Evolutionary conservation across 306 rosid species (phyloP).

Genomic region (Psophocarpus tetragonolobus): DNA sequence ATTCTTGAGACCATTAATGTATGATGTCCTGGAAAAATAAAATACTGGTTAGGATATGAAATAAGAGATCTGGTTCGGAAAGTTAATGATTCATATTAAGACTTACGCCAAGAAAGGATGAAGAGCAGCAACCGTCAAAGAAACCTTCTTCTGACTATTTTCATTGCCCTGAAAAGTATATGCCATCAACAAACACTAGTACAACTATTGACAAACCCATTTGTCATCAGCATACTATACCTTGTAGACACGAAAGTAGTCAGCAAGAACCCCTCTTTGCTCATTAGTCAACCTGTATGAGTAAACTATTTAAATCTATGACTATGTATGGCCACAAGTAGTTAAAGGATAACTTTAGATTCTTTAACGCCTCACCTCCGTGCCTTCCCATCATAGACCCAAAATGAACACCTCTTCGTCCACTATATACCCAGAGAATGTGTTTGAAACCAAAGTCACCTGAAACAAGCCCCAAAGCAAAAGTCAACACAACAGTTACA

Average conservation of each 20-base stretch:
- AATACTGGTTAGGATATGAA: slow-evolving; percentile 35
- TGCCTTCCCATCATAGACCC: slow-evolving; percentile 94
- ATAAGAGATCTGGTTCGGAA: slow-evolving; percentile 29
- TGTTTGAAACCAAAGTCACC: slow-evolving; percentile 90
- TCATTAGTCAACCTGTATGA: slow-evolving; percentile 75
- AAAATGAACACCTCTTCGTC: slow-evolving; percentile 95
- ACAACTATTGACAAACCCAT: slow-evolving; percentile 13
- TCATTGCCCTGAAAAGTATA: slow-evolving; percentile 76
- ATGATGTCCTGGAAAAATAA: slow-evolving; percentile 67
- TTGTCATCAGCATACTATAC: slow-evolving; percentile 36
- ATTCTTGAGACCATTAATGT: slow-evolving; percentile 66
- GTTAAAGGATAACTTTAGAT: slow-evolving; percentile 15
- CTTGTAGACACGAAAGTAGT: slow-evolving; percentile 85
- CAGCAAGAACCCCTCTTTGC: slow-evolving; percentile 83
- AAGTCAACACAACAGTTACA: slow-evolving; percentile 18
- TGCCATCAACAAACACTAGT: slow-evolving; percentile 9
- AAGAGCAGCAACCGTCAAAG: slow-evolving; percentile 58
- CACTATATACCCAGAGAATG: slow-evolving; percentile 94
- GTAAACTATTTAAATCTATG: slow-evolving; percentile 26
- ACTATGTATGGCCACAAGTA: not conserved
- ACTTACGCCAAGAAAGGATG: slow-evolving; percentile 90
- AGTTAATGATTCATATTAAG: slow-evolving; percentile 7
- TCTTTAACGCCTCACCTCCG: slow-evolving; percentile 57
- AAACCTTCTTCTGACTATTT: slow-evolving; percentile 84
- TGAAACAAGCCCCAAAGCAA: slow-evolving; percentile 38